Percentiles rank a stretch among this genome's conserved stretches.
Evolutionary conservation across 2,329 filamentous ascomycete genomes (phyloP).

Genomic region (Tolypocladium cylindrosporum): DNA sequence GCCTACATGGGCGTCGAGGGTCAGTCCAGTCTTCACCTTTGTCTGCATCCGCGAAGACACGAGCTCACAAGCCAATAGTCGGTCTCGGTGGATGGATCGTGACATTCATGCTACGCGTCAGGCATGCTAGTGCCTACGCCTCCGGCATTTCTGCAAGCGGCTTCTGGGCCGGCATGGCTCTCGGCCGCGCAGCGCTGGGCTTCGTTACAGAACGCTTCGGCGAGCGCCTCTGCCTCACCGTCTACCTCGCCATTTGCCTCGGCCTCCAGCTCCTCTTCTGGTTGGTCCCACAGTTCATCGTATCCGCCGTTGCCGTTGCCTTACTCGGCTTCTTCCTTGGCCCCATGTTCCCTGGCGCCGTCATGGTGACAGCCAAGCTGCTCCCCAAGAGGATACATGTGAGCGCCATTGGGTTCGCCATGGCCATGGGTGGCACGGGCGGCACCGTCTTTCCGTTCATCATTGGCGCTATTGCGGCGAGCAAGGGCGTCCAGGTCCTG

Average conservation of each 20-base stretch:
- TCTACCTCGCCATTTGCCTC: conserved; percentile 52
- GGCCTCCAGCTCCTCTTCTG: conserved; percentile 50
- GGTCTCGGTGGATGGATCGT: conserved; percentile 72
- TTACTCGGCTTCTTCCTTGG: conserved; percentile 67
- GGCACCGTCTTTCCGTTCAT: conserved; percentile 45
- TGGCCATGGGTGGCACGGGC: conserved; percentile 61
- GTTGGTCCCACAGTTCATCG: conserved; percentile 50
- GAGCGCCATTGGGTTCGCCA: conserved; percentile 61
- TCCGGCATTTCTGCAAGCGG: conserved; percentile 65
- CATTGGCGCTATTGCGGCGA: not conserved
- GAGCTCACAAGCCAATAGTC: conserved; percentile 20
- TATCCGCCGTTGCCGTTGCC: conserved; percentile 49
- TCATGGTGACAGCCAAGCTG: conserved; percentile 62
- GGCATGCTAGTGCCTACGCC: conserved; percentile 53
- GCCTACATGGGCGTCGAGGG: conserved; percentile 64
- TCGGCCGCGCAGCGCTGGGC: conserved; percentile 55
- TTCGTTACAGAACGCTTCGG: conserved; percentile 61
- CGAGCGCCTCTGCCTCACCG: conserved; percentile 48
- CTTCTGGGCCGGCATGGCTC: conserved; percentile 70
- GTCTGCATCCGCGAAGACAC: not conserved
- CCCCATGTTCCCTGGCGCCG: conserved; percentile 60
- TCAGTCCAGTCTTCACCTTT: conserved; percentile 4
- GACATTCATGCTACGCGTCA: conserved; percentile 66
- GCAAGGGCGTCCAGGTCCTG: not conserved
- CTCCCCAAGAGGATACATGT: conserved; percentile 63